phyloP scores from a whole-genome alignment of 129 eudicot species.

The Tagetes erecta region DNA sequence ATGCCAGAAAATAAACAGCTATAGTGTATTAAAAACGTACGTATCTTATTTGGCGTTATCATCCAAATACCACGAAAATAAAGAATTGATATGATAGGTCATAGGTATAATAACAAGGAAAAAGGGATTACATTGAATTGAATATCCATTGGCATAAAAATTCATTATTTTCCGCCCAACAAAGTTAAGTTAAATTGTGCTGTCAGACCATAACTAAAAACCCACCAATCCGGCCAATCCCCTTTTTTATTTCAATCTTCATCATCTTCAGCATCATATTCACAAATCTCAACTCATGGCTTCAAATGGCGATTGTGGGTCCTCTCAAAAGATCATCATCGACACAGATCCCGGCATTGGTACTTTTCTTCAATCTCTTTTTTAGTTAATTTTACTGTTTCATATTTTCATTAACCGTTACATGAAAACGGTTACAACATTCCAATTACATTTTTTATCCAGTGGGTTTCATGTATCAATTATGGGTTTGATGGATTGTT shows the following conservation, averaged over 20 bases:
- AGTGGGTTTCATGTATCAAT: no score
- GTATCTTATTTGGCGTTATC: not conserved
- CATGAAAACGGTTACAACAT: no score
- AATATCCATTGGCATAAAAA: conserved; percentile 25
- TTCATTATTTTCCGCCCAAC: conserved; percentile 13
- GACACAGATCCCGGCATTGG: conserved; percentile 41
- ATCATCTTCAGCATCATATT: not conserved
- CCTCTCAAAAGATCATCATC: conserved; percentile 31
- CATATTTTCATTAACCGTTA: no score
- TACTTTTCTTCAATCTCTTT: not conserved
- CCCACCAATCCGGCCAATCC: conserved; percentile 5
- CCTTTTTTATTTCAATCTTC: no score
- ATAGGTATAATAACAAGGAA: no score
- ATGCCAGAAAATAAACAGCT: not conserved
- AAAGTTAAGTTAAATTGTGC: not conserved
- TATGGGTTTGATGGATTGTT: not conserved
- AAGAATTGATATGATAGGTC: no score
- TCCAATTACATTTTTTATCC: no score
- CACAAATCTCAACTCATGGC: conserved; percentile 10
- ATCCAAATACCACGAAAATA: not conserved
- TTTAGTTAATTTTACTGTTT: no score
- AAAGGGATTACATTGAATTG: not conserved
- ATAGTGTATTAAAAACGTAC: not conserved
- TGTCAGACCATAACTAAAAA: not conserved
- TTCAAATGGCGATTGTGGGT: conserved; percentile 32